Evolutionary conservation across 257 asterid genomes (phyloP).

Genomic region (Euphrasia confusa): DNA sequence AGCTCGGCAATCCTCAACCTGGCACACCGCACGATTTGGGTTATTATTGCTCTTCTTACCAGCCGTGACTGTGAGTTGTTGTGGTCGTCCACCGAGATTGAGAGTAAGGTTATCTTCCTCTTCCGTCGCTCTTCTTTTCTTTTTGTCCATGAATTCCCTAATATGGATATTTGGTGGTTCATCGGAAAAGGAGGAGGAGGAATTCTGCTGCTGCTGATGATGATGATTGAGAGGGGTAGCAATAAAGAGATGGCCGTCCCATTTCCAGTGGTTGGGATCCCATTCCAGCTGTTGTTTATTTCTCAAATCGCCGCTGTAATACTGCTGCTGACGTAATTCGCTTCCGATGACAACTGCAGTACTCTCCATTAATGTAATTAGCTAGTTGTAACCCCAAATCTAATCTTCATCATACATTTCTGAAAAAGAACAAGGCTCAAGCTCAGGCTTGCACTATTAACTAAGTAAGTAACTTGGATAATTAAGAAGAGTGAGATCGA

Average conservation of each 20-base stretch:
- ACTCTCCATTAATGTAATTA: no score
- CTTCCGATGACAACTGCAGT: no score
- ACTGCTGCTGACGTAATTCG: no score
- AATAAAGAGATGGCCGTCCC: slow-evolving; percentile 75
- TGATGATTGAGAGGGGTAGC: slow-evolving; percentile 46
- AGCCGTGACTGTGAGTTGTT: neutral
- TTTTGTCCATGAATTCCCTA: slow-evolving; percentile 40
- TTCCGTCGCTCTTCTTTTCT: slow-evolving; percentile 42
- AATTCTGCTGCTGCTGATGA: slow-evolving; percentile 2
- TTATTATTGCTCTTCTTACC: slow-evolving; percentile 43
- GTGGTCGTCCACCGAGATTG: slow-evolving; percentile 34
- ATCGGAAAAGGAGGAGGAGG: slow-evolving; percentile 60
- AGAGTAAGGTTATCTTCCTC: slow-evolving; percentile 36
- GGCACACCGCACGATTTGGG: slow-evolving; percentile 29
- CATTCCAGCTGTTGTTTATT: no score
- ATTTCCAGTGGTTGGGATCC: slow-evolving; percentile 72
- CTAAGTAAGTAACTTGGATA: no score
- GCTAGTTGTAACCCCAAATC: no score
- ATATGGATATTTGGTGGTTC: slow-evolving; percentile 12
- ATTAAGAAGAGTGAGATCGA: no score
- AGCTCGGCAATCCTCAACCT: slow-evolving; percentile 65
- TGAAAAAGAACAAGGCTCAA: no score
- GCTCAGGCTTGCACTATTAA: no score
- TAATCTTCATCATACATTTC: no score
- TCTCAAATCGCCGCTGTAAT: no score